phyloP scores from a whole-genome alignment of 2,329 filamentous ascomycete species.

The Phyllosticta paracitricarpa region DNA sequence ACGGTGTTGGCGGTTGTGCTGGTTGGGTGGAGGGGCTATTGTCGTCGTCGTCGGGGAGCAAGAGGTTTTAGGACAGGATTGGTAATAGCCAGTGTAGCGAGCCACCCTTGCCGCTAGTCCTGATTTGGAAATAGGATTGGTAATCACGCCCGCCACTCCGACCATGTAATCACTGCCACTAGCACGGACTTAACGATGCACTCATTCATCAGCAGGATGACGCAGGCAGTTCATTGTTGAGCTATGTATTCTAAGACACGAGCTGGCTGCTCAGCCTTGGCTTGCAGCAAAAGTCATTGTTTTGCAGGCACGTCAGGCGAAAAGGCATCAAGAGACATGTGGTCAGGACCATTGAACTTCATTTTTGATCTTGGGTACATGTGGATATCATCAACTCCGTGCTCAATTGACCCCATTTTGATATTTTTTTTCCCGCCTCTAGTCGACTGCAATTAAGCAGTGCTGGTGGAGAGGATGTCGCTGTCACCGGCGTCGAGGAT shows the following conservation, averaged over 20 bases:
- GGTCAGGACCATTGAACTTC: slow-evolving; percentile 5
- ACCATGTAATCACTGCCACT: not conserved
- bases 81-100: not conserved
- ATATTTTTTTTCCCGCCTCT: not conserved
- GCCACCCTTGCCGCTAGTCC: not conserved
- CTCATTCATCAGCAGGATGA: not conserved
- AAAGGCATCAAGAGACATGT: not conserved
- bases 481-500: slow-evolving; percentile 94
- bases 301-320: not conserved
- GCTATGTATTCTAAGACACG: not conserved
- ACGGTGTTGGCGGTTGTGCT: slow-evolving; percentile 44
- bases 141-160: not conserved
- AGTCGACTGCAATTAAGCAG: slow-evolving; percentile 26
- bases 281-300: not conserved
- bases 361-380: slow-evolving; percentile 8
- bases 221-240: not conserved
- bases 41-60: slow-evolving; percentile 5
- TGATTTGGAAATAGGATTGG: not conserved
- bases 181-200: not conserved
- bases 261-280: not conserved
- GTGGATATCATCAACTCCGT: not conserved
- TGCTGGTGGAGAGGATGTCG: slow-evolving; percentile 79
- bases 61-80: slow-evolving; percentile 7
- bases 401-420: not conserved
- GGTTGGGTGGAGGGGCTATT: slow-evolving; percentile 19